phyloP scores from a whole-genome alignment of 1,284 basidiomycete genomes.

The Rhodofomes roseus region DNA sequence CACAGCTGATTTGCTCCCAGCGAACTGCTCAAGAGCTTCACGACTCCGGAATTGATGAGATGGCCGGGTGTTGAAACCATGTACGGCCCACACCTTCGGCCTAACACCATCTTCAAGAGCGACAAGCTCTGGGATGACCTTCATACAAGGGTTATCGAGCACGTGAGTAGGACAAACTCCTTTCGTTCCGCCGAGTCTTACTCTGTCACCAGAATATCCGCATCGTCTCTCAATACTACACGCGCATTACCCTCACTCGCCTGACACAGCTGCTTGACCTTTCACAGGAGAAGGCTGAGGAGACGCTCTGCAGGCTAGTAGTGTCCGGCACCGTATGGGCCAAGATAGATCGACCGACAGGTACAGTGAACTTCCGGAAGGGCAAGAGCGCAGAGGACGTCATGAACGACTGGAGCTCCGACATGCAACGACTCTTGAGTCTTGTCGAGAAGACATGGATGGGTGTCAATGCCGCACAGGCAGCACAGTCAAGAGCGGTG shows the following conservation, averaged over 20 bases:
- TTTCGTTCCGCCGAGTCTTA: background rate
- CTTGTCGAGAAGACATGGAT: conserved; percentile 87
- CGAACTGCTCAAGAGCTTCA: conserved; percentile 95
- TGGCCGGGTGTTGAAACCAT: conserved; percentile 96
- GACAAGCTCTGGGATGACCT: conserved; percentile 93
- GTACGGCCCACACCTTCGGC: conserved; percentile 82
- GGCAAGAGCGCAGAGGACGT: conserved; percentile 82
- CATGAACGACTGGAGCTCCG: conserved; percentile 95
- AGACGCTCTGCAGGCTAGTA: conserved; percentile 85
- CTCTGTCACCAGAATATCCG: conserved; percentile 79
- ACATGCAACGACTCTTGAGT: conserved; percentile 86
- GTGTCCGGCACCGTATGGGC: conserved; percentile 92
- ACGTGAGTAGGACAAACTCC: conserved; percentile 54
- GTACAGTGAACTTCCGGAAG: conserved; percentile 83
- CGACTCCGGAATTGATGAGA: conserved; percentile 93
- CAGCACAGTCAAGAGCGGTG: conserved; percentile 62
- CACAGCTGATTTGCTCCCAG: conserved; percentile 37
- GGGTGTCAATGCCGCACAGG: conserved; percentile 84
- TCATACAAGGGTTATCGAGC: conserved; percentile 95
- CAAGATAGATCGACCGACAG: conserved; percentile 89
- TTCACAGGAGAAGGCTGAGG: conserved; percentile 77
- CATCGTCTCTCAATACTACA: conserved; percentile 93
- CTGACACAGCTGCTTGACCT: conserved; percentile 90
- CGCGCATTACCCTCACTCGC: conserved; percentile 83
- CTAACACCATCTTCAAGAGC: conserved; percentile 78